phyloP scores from a whole-genome alignment of 805 yeast species.

The Deakozyma indianensis region DNA sequence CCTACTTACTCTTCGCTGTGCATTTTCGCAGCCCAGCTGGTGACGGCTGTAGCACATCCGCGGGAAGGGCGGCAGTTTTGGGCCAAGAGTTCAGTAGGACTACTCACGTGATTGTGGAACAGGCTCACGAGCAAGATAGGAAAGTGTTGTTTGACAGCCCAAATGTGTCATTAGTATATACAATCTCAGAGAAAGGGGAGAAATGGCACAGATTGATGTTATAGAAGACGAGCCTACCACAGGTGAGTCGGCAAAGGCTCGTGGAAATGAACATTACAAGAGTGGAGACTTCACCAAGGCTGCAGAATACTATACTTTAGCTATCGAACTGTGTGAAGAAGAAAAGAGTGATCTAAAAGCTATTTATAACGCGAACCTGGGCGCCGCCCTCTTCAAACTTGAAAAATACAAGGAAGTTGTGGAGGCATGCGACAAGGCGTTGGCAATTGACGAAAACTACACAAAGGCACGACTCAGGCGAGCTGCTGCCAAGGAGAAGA shows the following conservation, averaged over 20 bases:
- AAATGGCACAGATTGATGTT: neutral
- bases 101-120: no score
- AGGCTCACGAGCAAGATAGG: no score
- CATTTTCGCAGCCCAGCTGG: no score
- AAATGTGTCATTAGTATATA: no score
- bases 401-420: constrained; percentile 30
- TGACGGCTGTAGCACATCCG: no score
- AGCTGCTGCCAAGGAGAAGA: constrained; percentile 43
- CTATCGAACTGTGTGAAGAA: constrained; percentile 6
- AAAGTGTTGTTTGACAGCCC: no score
- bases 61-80: no score
- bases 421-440: constrained; percentile 46
- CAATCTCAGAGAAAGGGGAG: no score
- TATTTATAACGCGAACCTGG: constrained; percentile 13
- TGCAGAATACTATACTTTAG: constrained; percentile 5
- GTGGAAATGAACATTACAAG: neutral
- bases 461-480: constrained; percentile 64
- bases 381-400: constrained; percentile 14
- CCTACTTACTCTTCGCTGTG: no score
- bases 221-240: neutral
- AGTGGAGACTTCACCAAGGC: constrained; percentile 5
- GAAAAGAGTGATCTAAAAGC: constrained; percentile 6
- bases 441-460: constrained; percentile 44
- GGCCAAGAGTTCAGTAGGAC: no score
- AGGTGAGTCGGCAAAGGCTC: neutral